Base-by-base conservation (phyloP, 1,139 yeast genomes). In the Yamadazyma oceani region DNA sequence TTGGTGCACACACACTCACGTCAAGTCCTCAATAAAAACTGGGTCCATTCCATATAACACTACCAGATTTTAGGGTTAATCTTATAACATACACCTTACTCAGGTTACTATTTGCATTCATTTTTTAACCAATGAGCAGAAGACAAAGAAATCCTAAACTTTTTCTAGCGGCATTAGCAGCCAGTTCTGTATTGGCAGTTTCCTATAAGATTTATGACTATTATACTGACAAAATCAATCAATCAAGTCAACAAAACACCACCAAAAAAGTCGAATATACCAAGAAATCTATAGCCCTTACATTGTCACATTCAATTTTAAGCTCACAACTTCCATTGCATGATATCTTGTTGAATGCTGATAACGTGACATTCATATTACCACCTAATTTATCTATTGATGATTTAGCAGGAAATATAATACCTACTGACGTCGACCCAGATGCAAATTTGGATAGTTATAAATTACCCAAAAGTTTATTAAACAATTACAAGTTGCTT, bases 311-410 rank as follows among this genome's bases (percentile, higher is more conserved):
- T 37, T 62, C 72, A 24, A 65, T 71, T 15, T 56, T 71, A 44
- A 64, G 60, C 38, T 61, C 69, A 38, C 55, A 57, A 35, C 55
- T 70, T 26, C 76, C 75, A 2, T 57, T 71, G 37, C 54, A 62
- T 41, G 74, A 70, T 10, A 66, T 70, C 7, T 55, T 71, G 32
- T 48, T 60, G 37, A 63, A 62, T 29, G 51, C 65, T 2, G 72
- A 66, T 25, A 69, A 69, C 41, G 69, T 71, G 33, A 67, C 73
- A n/a, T 71, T 70, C 46, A 71, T 71, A 32, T 60, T 71, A 17
- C 76, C 77, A 1, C 77, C 77, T 8, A 66, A 70, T 42, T 58
- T 71, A 35, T 62, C 68, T 4, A 57, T 68, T 34, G 75, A 68
- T 26, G 77, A 71, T 46, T 57, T 70, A 36, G 58, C 48, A 24